Evolutionary conservation across 2,329 filamentous ascomycete genomes (phyloP).

Genomic region (Paecilomyces niveus): DNA sequence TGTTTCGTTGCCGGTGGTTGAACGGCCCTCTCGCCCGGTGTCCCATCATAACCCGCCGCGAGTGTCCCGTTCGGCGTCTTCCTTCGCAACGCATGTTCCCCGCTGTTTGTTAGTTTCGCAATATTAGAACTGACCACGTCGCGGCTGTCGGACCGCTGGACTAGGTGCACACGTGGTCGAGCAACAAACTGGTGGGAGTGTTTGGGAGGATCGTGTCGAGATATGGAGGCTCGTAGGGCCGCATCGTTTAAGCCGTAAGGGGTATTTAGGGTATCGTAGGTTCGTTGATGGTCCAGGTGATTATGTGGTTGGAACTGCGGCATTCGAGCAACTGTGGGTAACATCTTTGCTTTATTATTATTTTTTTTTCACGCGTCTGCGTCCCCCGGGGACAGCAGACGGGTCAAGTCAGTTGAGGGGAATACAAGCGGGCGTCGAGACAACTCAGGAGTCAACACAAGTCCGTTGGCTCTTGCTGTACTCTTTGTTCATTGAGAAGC

Average conservation of each 20-base stretch:
- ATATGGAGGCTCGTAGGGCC: conserved; percentile 13
- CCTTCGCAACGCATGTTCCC: conserved; percentile 73
- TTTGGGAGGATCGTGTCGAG: conserved; percentile 20
- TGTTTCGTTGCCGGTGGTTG: conserved; percentile 77
- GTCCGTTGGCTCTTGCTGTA: conserved; percentile 17
- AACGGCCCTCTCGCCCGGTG: conserved; percentile 62
- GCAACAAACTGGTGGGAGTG: conserved; percentile 19
- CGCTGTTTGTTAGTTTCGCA: conserved; percentile 15
- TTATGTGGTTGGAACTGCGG: conserved; percentile 37
- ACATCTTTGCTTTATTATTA: conserved; percentile 31
- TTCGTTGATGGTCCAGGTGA: conserved; percentile 25
- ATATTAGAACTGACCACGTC: conserved; percentile 16
- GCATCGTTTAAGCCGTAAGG: conserved; percentile 24
- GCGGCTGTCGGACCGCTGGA: conserved; percentile 28
- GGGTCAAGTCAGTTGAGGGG: neutral
- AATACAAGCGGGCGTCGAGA: neutral
- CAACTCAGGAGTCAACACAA: conserved; percentile 10
- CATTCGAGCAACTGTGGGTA: conserved; percentile 41
- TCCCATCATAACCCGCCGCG: conserved; percentile 84
- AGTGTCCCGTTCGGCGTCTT: conserved; percentile 95
- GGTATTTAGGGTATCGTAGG: conserved; percentile 21
- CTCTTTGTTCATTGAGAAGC: conserved; percentile 25
- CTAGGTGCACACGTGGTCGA: conserved; percentile 28
- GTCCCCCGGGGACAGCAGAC: conserved; percentile 6
- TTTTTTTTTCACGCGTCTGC: conserved; percentile 7